phyloP scores from a whole-genome alignment of 2,329 filamentous ascomycete species.

The Monosporascus sp. region DNA sequence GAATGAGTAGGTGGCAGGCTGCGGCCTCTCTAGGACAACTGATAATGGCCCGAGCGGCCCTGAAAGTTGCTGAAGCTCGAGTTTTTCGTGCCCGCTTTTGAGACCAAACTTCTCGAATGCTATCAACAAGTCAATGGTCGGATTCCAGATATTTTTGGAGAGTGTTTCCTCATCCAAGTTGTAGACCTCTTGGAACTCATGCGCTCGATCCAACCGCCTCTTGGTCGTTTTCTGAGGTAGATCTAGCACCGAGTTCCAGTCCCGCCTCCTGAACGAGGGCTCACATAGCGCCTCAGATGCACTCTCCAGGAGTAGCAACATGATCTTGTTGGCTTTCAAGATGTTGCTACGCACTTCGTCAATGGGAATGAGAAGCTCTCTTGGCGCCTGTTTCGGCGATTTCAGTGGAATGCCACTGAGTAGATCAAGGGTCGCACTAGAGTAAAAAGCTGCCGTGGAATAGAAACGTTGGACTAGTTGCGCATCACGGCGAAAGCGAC shows the following conservation, averaged over 20 bases:
- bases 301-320: conserved; percentile 8
- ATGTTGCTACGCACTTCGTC: not conserved
- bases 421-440: conserved; percentile 5
- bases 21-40: no score
- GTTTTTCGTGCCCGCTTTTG: conserved; percentile 1
- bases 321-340: conserved; percentile 7
- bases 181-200: not conserved
- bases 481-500: conserved; percentile 9
- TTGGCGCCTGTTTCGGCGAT: not conserved
- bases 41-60: not conserved
- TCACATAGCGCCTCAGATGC: conserved; percentile 1
- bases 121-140: conserved; percentile 23
- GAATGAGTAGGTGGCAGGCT: conserved; percentile 3
- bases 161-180: no score
- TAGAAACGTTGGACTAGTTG: conserved; percentile 3
- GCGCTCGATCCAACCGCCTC: not conserved
- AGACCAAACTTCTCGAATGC: conserved; percentile 16
- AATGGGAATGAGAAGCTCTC: not conserved
- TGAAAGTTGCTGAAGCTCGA: not conserved
- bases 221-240: not conserved
- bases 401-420: conserved; percentile 5
- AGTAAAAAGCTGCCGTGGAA: not conserved
- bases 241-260: not conserved
- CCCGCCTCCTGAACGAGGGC: not conserved
- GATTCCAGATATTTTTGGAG: conserved; percentile 21